Evolutionary conservation across 768 basidiomycete species (phyloP).

Genomic region (Lentinula aciculospora): DNA sequence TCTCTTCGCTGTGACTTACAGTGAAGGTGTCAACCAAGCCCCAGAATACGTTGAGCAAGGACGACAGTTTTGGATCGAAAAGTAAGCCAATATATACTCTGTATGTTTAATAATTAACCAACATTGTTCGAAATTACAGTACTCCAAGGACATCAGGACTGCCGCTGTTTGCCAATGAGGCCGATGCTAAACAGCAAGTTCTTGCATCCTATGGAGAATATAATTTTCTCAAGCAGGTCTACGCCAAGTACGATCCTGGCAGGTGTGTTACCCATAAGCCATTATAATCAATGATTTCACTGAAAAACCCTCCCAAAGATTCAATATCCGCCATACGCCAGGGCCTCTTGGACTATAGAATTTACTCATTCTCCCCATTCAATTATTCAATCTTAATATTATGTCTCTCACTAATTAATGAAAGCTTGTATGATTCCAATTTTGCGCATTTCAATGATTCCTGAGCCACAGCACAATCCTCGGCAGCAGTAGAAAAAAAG

Average conservation of each 20-base stretch:
- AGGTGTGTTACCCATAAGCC: slow-evolving; percentile 22
- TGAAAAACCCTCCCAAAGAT: neutral
- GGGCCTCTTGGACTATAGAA: neutral
- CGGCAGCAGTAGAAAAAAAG: too few relatives aligned
- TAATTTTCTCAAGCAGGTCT: slow-evolving; percentile 28
- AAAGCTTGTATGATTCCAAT: too few relatives aligned
- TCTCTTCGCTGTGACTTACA: slow-evolving; percentile 25
- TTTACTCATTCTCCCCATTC: too few relatives aligned
- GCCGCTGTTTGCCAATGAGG: slow-evolving; percentile 36
- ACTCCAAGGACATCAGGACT: slow-evolving; percentile 29
- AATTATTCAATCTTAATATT: too few relatives aligned
- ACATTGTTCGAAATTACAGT: slow-evolving; percentile 10
- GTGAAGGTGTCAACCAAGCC: slow-evolving; percentile 10
- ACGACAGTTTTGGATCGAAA: slow-evolving; percentile 20
- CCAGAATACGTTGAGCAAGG: slow-evolving; percentile 19
- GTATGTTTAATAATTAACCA: neutral
- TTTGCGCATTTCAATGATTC: too few relatives aligned
- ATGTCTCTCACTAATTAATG: too few relatives aligned
- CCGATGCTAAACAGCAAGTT: slow-evolving; percentile 29
- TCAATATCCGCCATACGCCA: neutral
- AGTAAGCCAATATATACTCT: slow-evolving; percentile 18
- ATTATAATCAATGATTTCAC: neutral
- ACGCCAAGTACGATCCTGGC: slow-evolving; percentile 38
- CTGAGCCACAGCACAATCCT: too few relatives aligned
- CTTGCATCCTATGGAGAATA: slow-evolving; percentile 35